Evolutionary conservation across 768 basidiomycete genomes (phyloP).

Genomic region (Dictyophora rubrovolvata): DNA sequence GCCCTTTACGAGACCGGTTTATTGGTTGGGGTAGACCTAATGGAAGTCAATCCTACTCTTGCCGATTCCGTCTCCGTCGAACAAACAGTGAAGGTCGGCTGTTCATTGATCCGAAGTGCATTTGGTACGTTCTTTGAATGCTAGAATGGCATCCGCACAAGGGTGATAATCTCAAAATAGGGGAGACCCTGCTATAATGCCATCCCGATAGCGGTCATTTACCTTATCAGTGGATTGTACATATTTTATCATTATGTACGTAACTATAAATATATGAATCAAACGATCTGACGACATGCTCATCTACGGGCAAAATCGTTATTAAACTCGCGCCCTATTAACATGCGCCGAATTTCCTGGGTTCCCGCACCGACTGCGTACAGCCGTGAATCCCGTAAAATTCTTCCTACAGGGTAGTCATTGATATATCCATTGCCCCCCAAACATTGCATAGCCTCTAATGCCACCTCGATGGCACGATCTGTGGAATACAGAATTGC

Average conservation of each 20-base stretch:
- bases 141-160: no score
- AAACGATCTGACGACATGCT: background rate
- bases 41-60: slow-evolving; percentile 98
- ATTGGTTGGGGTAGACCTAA: slow-evolving; percentile 85
- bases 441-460: slow-evolving; percentile 88
- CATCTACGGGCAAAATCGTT: slow-evolving; percentile 33
- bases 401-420: slow-evolving; percentile 83
- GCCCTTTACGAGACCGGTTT: slow-evolving; percentile 86
- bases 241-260: background rate
- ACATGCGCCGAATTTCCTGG: slow-evolving; percentile 89
- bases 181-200: slow-evolving; percentile 22
- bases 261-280: background rate
- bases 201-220: background rate
- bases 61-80: slow-evolving; percentile 62
- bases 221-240: background rate
- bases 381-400: slow-evolving; percentile 76
- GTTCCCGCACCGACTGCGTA: slow-evolving; percentile 97
- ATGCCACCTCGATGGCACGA: slow-evolving; percentile 79
- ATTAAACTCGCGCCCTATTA: slow-evolving; percentile 91
- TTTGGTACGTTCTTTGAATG: slow-evolving; percentile 43
- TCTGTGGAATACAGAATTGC: slow-evolving; percentile 92
- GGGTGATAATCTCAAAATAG: slow-evolving; percentile 12
- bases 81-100: slow-evolving; percentile 86
- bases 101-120: slow-evolving; percentile 74
- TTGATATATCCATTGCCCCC: slow-evolving; percentile 97